Base-by-base conservation (phyloP, 805 yeast species). In the Myxozyma sirexii region DNA sequence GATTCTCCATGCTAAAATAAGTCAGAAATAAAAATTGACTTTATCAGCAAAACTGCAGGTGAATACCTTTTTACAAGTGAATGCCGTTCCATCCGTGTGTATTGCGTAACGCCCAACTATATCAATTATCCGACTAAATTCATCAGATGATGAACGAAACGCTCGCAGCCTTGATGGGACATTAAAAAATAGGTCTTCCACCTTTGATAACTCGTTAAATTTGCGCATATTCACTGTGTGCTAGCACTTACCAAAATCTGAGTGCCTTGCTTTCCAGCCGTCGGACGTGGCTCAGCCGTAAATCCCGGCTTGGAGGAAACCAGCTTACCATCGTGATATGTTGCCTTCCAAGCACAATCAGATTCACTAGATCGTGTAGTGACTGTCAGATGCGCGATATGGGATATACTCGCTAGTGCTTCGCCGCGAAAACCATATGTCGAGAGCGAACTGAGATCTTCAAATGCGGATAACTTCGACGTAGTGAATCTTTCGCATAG, bases 341-440 rank as follows among this genome's bases (percentile, higher is more conserved):
- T 76, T 0, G 88, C 84, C 50, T 78, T 83, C 82, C 87, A 87
- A 0, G 97, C 97, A 68, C 90, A 80, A 0, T 80, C 75, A 0
- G 85, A 81, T 0, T 75, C 79, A 5, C 65, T 69, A 0, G 88
- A 83, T 72, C 88, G 91, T 0, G 97, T 89, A 1, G 85, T 80
- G 4, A 94, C 96, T 0, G 90, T 80, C 1, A 94, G 76, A 59
- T 91, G 86, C 0, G 97, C 80, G 21, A 94, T 86, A 69, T 93
- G 97, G 0, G 97, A 90, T 6, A 94, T 92, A 70, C 94, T 86
- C 1, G 98, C 97, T 50, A 94, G 77, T 0, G 99, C 99, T 73
- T 94, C 99, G 15, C 99, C 99, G 56, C 99, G 79, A 71, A 94
- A 94, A 3, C 99, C 99, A 72, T 90, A 90, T 0, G 98, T 92